Evolutionary conservation across 2,329 filamentous ascomycete genomes (phyloP).

Genomic region (Tolypocladium pustulatum): DNA sequence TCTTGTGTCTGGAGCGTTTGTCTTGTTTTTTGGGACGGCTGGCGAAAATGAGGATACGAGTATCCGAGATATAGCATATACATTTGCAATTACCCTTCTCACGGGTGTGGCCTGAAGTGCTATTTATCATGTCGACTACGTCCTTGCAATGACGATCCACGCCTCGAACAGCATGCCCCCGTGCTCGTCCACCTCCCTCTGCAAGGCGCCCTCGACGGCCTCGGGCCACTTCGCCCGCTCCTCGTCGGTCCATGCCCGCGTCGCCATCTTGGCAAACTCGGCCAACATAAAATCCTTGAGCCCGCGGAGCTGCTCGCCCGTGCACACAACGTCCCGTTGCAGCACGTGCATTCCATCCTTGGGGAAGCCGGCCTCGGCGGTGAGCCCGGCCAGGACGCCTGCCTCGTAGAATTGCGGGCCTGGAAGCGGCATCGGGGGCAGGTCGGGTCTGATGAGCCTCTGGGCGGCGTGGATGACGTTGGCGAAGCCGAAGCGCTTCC

Average conservation of each 20-base stretch:
- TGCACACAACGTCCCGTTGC: neutral
- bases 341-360: neutral
- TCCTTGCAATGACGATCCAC: neutral
- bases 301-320: neutral
- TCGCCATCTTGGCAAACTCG: neutral
- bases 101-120: too few relatives aligned
- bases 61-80: neutral
- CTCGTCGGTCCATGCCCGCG: neutral
- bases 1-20: neutral
- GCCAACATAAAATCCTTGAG: neutral
- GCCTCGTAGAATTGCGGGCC: neutral
- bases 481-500: neutral
- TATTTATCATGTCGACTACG: neutral
- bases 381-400: neutral
- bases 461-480: neutral
- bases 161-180: neutral
- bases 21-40: neutral
- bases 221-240: neutral
- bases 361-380: neutral
- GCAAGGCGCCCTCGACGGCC: neutral
- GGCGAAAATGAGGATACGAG: neutral
- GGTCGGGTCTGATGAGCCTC: neutral
- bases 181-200: neutral
- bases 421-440: neutral
- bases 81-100: neutral